Evolutionary conservation across 257 asterid species (phyloP).

Genomic region (Jacaranda copaia): DNA sequence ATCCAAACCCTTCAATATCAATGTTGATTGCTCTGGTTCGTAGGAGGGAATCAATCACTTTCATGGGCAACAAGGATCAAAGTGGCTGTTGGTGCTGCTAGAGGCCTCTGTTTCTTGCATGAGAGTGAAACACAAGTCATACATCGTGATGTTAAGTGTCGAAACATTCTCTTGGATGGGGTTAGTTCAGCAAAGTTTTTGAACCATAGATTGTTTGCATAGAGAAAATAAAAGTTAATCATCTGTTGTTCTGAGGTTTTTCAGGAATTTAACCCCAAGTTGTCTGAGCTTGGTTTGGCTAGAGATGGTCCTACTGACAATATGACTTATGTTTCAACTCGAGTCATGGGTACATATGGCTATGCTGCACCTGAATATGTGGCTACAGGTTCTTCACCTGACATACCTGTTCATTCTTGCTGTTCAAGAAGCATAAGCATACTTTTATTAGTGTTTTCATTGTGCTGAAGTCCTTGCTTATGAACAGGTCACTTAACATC

Average conservation of each 20-base stretch:
- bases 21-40: neutral
- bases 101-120: constrained; percentile 38
- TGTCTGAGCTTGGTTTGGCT: constrained; percentile 57
- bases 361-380: constrained; percentile 30
- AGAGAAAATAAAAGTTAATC: too few relatives aligned
- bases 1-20: too few relatives aligned
- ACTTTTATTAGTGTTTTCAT: neutral
- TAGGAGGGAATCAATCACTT: constrained; percentile 20
- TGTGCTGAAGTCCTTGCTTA: neutral
- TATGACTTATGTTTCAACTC: constrained; percentile 50
- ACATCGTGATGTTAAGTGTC: neutral
- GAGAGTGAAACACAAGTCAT: constrained; percentile 10
- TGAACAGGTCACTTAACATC: constrained; percentile 15
- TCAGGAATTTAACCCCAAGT: constrained; percentile 64
- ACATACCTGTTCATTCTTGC: neutral
- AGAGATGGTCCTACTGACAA: constrained; percentile 57
- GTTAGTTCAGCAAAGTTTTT: neutral
- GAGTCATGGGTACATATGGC: constrained; percentile 53
- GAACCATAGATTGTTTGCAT: neutral
- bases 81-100: constrained; percentile 33
- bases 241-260: neutral
- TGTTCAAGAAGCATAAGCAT: neutral
- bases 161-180: constrained; percentile 28
- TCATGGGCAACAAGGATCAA: constrained; percentile 34
- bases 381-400: neutral